Base-by-base conservation (phyloP, 2,329 filamentous ascomycete species). In the Tolypocladium guangdongense region DNA sequence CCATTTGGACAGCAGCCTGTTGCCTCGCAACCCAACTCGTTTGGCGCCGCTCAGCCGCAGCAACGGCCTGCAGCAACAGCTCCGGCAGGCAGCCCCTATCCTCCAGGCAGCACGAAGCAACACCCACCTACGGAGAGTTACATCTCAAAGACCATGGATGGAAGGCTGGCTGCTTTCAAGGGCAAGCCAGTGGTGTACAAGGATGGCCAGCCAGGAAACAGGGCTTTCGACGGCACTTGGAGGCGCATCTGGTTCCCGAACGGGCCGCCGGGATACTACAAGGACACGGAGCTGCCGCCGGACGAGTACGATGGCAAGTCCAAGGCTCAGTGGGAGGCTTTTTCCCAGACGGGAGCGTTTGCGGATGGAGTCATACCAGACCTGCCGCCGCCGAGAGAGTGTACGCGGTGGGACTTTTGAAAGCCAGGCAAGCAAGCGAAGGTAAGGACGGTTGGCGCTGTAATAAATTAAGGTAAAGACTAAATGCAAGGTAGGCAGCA, bases 361-460 rank as follows among this genome's bases (percentile, higher is more conserved):
- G 76, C 79, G 43, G 82, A 82, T 37, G 86, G 84, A 0, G 62
- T 83, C 7, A 86, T 96, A 72, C 91, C 91, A 0, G 77, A 86
- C 60, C 71, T 90, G 47, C 88, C 91, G 22, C 91, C 91, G 0
- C 84, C 84, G 68, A 77, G 82, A 56, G 89, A 92, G 63, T 92
- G 84, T 75, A 84, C 83, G 59, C 69, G 73, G 32, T 92, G 86
- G 80, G 82, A 89, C 64, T 84, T 92, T 62, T 91, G 68, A 72
- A 50, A 43, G 20, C 27, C 12, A 4, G 16, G 36, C 7, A 12
- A n/a, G 18, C 30, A 16, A 8, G 18, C 18, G 11, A 10, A 14
- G 24, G 38, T 8, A 24, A 16, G 12, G 22, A 6, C 1, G 11
- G 1, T 27, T 22, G 37, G 18, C 35, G 36, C 33, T 24, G n/a